A percentile compares a stretch with the other conserved stretches of the same genome.
phyloP scores from a whole-genome alignment of 441 rosid species.

The Populus hybrid region DNA sequence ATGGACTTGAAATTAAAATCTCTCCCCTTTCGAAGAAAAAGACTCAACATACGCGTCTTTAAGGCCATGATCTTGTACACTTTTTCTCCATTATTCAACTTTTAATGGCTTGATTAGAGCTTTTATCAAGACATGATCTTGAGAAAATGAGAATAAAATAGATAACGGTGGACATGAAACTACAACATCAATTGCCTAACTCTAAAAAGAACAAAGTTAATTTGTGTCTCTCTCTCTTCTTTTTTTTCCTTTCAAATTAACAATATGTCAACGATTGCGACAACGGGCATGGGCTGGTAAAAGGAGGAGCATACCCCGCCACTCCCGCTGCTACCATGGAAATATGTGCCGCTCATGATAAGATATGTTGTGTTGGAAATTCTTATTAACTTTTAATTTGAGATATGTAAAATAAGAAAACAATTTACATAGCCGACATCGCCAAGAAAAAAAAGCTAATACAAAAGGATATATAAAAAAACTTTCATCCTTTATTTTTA shows the following conservation, averaged over 20 bases:
- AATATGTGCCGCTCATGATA: slow-evolving; percentile 18
- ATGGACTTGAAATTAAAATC: slow-evolving; percentile 19
- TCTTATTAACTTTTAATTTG: too few species aligned
- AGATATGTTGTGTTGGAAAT: background rate
- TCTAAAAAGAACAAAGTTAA: slow-evolving; percentile 13
- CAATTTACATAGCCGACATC: background rate
- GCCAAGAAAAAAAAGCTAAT: too few species aligned
- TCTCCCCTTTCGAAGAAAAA: background rate
- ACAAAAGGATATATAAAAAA: too few species aligned
- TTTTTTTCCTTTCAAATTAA: too few species aligned
- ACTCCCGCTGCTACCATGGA: slow-evolving; percentile 34
- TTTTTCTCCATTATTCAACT: background rate
- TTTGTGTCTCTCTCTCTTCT: background rate
- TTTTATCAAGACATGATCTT: background rate
- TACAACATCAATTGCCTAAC: slow-evolving; percentile 27
- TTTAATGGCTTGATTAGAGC: background rate
- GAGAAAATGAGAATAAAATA: too few species aligned
- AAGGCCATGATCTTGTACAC: background rate
- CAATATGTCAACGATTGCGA: slow-evolving; percentile 16
- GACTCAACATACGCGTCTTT: slow-evolving; percentile 9
- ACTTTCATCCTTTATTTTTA: too few species aligned
- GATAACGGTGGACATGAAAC: background rate
- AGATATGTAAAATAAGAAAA: too few species aligned
- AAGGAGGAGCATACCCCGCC: slow-evolving; percentile 42
- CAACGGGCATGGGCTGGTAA: slow-evolving; percentile 24